phyloP scores from a whole-genome alignment of 768 basidiomycete species.

The Macrocybe gigantea region DNA sequence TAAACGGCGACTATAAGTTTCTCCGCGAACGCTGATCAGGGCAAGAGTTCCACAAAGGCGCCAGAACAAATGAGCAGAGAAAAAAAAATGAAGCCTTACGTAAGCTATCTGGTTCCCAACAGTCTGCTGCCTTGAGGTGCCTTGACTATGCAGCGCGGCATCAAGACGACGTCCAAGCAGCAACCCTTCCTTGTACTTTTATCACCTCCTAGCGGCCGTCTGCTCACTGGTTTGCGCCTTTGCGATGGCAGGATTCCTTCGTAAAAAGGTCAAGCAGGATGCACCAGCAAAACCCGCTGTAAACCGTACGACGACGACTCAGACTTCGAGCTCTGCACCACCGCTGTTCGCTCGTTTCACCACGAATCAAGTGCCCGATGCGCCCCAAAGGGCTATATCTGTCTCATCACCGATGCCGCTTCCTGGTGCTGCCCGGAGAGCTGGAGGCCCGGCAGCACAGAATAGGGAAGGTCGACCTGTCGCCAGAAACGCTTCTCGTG shows the following conservation, averaged over 20 bases:
- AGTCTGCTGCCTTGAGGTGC: neutral
- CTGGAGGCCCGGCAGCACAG: conserved; percentile 9
- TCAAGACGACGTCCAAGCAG: neutral
- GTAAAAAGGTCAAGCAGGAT: conserved; percentile 40
- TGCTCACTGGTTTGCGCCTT: conserved; percentile 3
- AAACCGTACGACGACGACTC: neutral
- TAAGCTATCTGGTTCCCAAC: too few species aligned
- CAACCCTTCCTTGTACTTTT: neutral
- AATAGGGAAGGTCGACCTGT: conserved; percentile 3
- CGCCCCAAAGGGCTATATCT: conserved; percentile 15
- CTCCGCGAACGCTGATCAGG: too few species aligned
- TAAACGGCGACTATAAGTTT: too few species aligned
- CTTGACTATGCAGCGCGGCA: neutral
- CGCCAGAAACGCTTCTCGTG: conserved; percentile 5
- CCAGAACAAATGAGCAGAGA: too few species aligned
- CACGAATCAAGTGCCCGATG: conserved; percentile 14
- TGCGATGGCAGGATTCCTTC: conserved; percentile 52
- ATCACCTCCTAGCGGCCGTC: conserved; percentile 5
- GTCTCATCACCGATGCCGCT: conserved; percentile 35
- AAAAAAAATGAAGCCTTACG: too few species aligned
- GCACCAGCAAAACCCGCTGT: conserved; percentile 10
- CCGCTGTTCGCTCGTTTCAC: conserved; percentile 39
- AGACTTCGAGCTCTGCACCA: conserved; percentile 18
- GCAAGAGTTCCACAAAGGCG: too few species aligned
- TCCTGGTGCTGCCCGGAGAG: conserved; percentile 19